Conservation (phyloP, 2,329 filamentous ascomycete genomes). For the Verticillium nonalfalfae region DNA sequence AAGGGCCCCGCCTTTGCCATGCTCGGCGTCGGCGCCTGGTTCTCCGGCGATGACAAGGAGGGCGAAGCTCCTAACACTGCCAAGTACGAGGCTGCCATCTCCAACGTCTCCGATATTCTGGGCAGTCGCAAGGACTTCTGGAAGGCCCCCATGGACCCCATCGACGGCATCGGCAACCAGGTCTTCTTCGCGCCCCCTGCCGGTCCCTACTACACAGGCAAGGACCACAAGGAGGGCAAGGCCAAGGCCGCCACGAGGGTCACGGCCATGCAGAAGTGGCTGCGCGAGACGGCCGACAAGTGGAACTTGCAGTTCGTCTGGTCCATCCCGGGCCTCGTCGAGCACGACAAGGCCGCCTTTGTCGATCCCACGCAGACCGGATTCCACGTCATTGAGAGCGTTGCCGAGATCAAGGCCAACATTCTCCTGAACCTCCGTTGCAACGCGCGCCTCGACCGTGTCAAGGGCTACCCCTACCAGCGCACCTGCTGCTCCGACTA, state of each 20-base stretch:
- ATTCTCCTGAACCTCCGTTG: constrained; percentile 48
- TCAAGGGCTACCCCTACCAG: constrained; percentile 31
- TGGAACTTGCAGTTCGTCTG: constrained; percentile 14
- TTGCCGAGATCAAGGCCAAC: constrained; percentile 24
- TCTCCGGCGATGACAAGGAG: constrained; percentile 7
- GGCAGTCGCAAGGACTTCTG: constrained; percentile 13
- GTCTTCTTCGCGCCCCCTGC: constrained; percentile 20
- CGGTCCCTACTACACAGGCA: constrained; percentile 6
- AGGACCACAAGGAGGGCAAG: constrained; percentile 10
- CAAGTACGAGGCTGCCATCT: constrained; percentile 16
- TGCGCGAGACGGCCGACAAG: constrained; percentile 7
- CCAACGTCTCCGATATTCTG: constrained; percentile 12
- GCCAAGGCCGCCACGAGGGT: constrained; percentile 14
- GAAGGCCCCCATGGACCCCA: constrained; percentile 12
- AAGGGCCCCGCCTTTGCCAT: constrained; percentile 15
- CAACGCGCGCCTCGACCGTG: constrained; percentile 28
- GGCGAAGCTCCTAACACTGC: constrained; percentile 7
- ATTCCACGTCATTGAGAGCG: constrained; percentile 22
- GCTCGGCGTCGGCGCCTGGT: constrained; percentile 19
- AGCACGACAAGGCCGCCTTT: constrained; percentile 4
- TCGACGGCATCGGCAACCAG: constrained; percentile 19
- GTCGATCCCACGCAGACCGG: constrained; percentile 16
- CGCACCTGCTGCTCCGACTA: constrained; percentile 48
- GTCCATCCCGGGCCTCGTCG: constrained; percentile 11
- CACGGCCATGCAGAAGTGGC: constrained; percentile 14